phyloP scores from a whole-genome alignment of 768 basidiomycete genomes.

The Lactifluus rugatus region DNA sequence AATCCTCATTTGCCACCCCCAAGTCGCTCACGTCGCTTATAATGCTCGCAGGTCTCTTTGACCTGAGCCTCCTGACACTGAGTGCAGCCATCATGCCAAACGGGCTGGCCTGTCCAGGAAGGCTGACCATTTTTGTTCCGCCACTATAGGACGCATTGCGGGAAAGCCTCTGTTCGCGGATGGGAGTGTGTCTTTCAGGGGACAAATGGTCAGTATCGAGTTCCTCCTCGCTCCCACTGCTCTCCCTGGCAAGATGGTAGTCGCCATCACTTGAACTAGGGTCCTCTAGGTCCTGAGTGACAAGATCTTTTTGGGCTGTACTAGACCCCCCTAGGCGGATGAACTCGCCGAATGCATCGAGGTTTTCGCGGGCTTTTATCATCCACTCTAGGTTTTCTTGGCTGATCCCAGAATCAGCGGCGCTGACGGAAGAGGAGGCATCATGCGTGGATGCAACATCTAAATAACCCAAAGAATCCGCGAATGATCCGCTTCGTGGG shows the following conservation, averaged over 20 bases:
- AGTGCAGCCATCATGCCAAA: conserved; percentile 71
- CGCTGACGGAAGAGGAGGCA: conserved; percentile 7
- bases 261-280: conserved; percentile 32
- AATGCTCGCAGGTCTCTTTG: conserved; percentile 19
- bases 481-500: conserved; percentile 14
- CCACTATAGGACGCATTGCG: conserved; percentile 25
- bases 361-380: conserved; percentile 56
- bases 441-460: conserved; percentile 2
- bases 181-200: conserved; percentile 30
- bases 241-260: conserved; percentile 26
- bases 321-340: conserved; percentile 52
- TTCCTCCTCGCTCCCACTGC: conserved; percentile 22
- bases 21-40: conserved; percentile 23
- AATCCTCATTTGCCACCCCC: conserved; percentile 52
- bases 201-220: conserved; percentile 30
- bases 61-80: conserved; percentile 34
- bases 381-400: conserved; percentile 70
- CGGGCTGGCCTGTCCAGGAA: conserved; percentile 55
- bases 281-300: conserved; percentile 18
- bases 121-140: conserved; percentile 41
- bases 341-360: conserved; percentile 58
- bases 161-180: conserved; percentile 13
- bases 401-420: conserved; percentile 23
- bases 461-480: conserved; percentile 2
- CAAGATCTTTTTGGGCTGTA: conserved; percentile 38